Conservation (phyloP, 148 eudicot species). For the Arctostaphylos glauca region DNA sequence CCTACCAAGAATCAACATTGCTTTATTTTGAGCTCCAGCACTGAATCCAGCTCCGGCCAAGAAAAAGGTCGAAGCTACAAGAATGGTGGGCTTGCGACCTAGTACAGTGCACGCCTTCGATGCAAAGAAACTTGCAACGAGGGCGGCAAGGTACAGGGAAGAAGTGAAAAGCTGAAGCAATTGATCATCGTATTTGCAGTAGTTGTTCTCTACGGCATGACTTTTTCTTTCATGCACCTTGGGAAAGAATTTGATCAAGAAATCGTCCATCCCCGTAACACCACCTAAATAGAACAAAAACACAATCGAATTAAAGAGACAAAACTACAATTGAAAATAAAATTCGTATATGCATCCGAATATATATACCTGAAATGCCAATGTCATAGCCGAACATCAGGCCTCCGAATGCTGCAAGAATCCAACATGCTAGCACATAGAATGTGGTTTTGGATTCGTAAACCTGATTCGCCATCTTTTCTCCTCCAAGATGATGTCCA, state of each 20-base stretch:
- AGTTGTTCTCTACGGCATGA: conserved; percentile 53
- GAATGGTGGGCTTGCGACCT: conserved; percentile 41
- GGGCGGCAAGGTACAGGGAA: conserved; percentile 68
- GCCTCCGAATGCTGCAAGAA: conserved; percentile 72
- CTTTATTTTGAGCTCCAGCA: conserved; percentile 28
- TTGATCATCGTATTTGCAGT: conserved; percentile 71
- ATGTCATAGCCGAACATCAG: conserved; percentile 79
- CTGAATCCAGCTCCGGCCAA: conserved; percentile 42
- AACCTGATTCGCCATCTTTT: background rate
- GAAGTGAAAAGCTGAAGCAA: conserved; percentile 72
- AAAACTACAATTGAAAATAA: background rate
- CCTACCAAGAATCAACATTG: conserved; percentile 62
- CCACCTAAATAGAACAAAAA: conserved; percentile 56
- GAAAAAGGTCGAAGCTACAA: conserved; percentile 35
- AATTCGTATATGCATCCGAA: background rate
- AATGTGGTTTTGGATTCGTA: conserved; percentile 39
- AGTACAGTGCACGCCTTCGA: conserved; percentile 45
- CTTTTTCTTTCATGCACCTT: conserved; percentile 41
- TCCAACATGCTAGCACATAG: conserved; percentile 56
- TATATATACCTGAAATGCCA: conserved; percentile 52
- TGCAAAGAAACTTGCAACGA: conserved; percentile 56
- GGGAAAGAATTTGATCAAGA: conserved; percentile 64
- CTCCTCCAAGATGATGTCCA: background rate
- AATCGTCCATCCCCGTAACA: conserved; percentile 74
- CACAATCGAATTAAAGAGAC: background rate